Evolutionary conservation across 331 rosid genomes (phyloP).

Genomic region (Telfairia occidentalis): DNA sequence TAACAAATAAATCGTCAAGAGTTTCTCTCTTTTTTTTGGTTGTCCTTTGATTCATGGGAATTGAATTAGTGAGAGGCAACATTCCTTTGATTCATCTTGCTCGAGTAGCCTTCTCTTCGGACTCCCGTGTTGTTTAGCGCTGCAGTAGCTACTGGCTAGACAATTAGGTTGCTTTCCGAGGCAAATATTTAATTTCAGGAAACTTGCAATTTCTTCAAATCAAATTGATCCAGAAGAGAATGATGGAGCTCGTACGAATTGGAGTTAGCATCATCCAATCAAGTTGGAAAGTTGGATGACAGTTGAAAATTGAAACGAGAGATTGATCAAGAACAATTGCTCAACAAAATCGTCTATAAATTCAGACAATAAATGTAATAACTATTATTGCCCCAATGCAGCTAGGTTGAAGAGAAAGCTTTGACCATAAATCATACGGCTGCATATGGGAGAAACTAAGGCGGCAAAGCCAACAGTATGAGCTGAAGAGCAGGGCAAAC

Average conservation of each 20-base stretch:
- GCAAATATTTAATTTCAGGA: not conserved
- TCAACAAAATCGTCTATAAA: not conserved
- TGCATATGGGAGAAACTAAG: not conserved
- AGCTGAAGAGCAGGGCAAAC: slow-evolving; percentile 3
- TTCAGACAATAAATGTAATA: slow-evolving; percentile 1
- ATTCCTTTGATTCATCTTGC: not conserved
- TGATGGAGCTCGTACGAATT: not conserved
- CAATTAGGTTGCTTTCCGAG: not conserved
- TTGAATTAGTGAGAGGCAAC: not conserved
- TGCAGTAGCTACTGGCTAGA: not conserved
- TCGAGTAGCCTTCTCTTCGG: not conserved
- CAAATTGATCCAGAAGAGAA: not conserved
- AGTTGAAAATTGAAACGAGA: not conserved
- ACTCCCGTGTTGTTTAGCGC: not conserved
- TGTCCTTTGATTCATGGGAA: not conserved
- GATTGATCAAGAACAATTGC: slow-evolving; percentile 1
- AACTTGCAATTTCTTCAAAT: not conserved
- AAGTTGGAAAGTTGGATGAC: not conserved
- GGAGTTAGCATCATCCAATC: not conserved
- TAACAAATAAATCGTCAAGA: not conserved
- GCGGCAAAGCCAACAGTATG: not conserved
- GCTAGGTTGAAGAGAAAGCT: not conserved
- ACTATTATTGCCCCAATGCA: not conserved
- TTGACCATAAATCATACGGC: not conserved
- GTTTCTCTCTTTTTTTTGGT: not conserved